These are phyloP conservation scores for Penicillium manginii DNA, from an alignment of 495 filamentous ascomycete species.

Conservation along the genomic window DNA sequence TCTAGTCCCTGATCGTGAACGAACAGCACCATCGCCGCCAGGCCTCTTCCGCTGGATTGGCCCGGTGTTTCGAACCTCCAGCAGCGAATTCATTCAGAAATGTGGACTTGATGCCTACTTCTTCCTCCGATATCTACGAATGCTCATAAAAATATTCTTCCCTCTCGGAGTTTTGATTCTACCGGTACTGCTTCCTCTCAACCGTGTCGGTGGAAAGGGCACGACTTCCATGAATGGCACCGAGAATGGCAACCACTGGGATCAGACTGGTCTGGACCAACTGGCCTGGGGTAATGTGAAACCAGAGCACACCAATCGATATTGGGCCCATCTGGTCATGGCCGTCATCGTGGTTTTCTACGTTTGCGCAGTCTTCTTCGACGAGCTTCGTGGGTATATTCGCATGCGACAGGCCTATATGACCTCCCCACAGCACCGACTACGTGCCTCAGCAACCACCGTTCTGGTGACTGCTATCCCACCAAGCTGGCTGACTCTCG, in stretches of 20 bases:
- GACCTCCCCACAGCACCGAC: conserved; percentile 92
- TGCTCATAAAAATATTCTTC: conserved; percentile 89
- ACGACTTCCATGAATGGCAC: conserved; percentile 50
- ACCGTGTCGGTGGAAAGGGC: conserved; percentile 73
- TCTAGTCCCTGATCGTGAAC: conserved; percentile 85
- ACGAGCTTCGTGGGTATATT: conserved; percentile 88
- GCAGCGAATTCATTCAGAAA: conserved; percentile 90
- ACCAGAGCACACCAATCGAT: conserved; percentile 67
- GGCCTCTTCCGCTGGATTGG: conserved; percentile 71
- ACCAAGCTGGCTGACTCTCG: conserved; percentile 79
- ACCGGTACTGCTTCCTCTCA: conserved; percentile 85
- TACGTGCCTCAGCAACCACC: conserved; percentile 94
- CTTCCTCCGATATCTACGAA: conserved; percentile 92
- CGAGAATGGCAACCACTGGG: conserved; percentile 34
- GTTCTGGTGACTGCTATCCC: conserved; percentile 92
- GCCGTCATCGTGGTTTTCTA: conserved; percentile 80
- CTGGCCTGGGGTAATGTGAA: conserved; percentile 92
- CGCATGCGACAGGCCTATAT: conserved; percentile 91
- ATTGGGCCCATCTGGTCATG: conserved; percentile 88
- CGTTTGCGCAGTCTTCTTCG: conserved; percentile 86
- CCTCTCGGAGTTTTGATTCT: conserved; percentile 78
- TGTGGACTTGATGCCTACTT: conserved; percentile 98
- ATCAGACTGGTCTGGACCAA: conserved; percentile 74
- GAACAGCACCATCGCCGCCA: conserved; percentile 70
- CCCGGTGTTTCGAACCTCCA: conserved; percentile 74